Conservation (phyloP, 139 green algal species). For the Closterium sp. region DNA sequence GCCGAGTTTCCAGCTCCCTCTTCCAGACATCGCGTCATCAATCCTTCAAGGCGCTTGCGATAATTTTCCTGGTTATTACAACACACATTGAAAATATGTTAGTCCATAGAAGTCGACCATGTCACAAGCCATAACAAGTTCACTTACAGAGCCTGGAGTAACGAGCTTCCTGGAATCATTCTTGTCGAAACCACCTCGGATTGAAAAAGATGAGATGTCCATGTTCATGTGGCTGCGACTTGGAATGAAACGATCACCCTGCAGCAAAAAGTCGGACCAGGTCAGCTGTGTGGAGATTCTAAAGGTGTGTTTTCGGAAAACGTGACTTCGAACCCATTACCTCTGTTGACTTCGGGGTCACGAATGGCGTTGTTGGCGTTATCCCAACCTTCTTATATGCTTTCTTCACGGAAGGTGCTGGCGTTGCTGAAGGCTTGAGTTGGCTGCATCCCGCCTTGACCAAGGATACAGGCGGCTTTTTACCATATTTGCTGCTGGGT, state of each 20-base stretch:
- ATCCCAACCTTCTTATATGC: background rate
- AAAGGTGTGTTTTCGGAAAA: too few species aligned
- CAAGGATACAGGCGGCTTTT: background rate
- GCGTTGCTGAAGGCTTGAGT: background rate
- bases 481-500: background rate
- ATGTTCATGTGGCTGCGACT: constrained; percentile 76
- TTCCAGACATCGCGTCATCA: background rate
- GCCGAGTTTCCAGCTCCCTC: background rate
- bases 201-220: constrained; percentile 69
- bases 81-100: background rate
- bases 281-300: too few species aligned
- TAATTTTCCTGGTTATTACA: background rate
- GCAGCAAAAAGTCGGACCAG: background rate
- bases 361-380: background rate
- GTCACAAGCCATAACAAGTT: background rate
- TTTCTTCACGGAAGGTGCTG: background rate
- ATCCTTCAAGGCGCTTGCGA: background rate
- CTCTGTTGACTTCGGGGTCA: background rate
- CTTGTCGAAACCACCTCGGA: background rate
- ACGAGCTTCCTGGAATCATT: background rate
- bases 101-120: background rate
- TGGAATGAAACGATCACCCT: constrained; percentile 89
- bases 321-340: background rate
- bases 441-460: background rate
- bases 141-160: background rate